Evolutionary conservation across 306 rosid species (phyloP).

Genomic region (Vigna trinervia): DNA sequence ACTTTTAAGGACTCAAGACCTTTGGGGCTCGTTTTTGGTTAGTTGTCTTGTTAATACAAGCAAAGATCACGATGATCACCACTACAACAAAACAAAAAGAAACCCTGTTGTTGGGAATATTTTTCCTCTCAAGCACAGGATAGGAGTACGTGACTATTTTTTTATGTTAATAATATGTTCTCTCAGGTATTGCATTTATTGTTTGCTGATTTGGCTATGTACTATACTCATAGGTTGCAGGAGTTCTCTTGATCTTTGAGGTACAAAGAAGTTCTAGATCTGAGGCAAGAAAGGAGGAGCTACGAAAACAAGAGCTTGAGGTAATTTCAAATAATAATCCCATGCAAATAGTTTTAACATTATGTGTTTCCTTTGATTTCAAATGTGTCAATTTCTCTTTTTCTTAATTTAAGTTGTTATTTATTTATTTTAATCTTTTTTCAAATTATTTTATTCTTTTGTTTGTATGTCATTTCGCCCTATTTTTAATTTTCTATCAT

Average conservation of each 20-base stretch:
- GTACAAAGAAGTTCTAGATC: conserved; percentile 94
- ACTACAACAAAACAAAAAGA: not conserved
- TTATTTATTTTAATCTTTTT: conserved; percentile 18
- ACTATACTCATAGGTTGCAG: conserved; percentile 73
- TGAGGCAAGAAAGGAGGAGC: conserved; percentile 91
- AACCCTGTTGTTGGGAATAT: not conserved
- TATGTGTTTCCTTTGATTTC: conserved; percentile 13
- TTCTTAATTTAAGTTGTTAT: not conserved
- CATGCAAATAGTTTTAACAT: not conserved
- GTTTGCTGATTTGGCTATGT: conserved; percentile 30
- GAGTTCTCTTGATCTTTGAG: conserved; percentile 72
- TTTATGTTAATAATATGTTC: conserved; percentile 18
- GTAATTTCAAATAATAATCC: conserved; percentile 52
- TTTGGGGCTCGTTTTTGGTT: not conserved
- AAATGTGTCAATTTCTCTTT: conserved; percentile 11
- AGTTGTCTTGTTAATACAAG: not conserved
- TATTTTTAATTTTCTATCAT: not conserved
- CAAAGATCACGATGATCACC: not conserved
- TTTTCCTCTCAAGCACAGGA: conserved; percentile 6
- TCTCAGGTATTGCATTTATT: conserved; percentile 30
- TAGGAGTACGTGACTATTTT: no score
- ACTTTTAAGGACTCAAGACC: not conserved
- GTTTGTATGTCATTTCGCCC: conserved; percentile 9
- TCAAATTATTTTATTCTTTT: conserved; percentile 29
- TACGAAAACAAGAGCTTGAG: conserved; percentile 78